Evolutionary conservation across 2,329 filamentous ascomycete species (phyloP).

Genomic region (Aspergillus sp.): DNA sequence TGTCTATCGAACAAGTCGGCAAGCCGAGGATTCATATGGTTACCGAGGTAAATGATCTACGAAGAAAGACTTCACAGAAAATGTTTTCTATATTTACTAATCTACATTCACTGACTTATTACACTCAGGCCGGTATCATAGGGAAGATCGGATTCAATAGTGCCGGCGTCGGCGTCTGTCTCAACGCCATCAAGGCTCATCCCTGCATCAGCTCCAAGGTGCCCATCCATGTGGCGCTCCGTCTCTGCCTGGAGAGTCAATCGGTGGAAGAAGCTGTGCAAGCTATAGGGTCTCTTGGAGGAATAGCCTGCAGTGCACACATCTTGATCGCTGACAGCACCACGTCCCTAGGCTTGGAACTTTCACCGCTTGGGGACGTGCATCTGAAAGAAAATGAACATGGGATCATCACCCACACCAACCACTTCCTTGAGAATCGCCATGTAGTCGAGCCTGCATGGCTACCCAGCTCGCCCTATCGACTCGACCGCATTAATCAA

Average conservation of each 20-base stretch:
- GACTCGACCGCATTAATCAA: slow-evolving; percentile 27
- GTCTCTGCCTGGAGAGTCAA: slow-evolving; percentile 54
- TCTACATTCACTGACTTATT: background rate
- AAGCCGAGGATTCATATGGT: slow-evolving; percentile 56
- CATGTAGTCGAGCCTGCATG: slow-evolving; percentile 34
- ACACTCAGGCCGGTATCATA: slow-evolving; percentile 51
- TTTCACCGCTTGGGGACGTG: slow-evolving; percentile 30
- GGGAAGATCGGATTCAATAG: slow-evolving; percentile 67
- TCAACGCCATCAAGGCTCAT: slow-evolving; percentile 62
- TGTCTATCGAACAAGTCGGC: slow-evolving; percentile 45
- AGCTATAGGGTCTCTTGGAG: slow-evolving; percentile 46
- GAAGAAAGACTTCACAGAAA: background rate
- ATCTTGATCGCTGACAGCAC: slow-evolving; percentile 54
- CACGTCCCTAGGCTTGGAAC: slow-evolving; percentile 26
- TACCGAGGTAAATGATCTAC: slow-evolving; percentile 43
- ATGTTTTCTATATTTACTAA: background rate
- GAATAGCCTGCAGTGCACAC: slow-evolving; percentile 56
- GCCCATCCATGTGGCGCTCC: slow-evolving; percentile 62
- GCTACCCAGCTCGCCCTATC: slow-evolving; percentile 33
- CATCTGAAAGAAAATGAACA: slow-evolving; percentile 35
- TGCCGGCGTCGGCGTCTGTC: slow-evolving; percentile 56
- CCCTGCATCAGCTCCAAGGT: slow-evolving; percentile 54
- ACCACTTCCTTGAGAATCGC: slow-evolving; percentile 42
- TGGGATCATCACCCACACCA: slow-evolving; percentile 45
- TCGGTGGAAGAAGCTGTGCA: slow-evolving; percentile 49